Evolutionary conservation across 768 basidiomycete genomes (phyloP).

Genomic region (Leucocoprinus sp.): DNA sequence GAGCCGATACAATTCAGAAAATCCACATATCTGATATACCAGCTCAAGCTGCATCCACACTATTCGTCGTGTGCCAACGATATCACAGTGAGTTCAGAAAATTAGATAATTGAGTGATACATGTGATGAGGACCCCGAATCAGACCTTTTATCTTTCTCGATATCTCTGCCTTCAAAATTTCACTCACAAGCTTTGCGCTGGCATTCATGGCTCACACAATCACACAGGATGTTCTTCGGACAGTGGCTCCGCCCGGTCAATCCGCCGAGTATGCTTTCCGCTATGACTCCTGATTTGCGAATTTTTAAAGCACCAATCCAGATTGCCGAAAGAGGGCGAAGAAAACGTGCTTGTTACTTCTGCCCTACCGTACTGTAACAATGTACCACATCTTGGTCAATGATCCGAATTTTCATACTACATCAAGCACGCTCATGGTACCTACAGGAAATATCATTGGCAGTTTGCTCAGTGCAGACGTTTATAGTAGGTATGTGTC

Average conservation of each 20-base stretch:
- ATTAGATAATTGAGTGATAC: too few relatives aligned
- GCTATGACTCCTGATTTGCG: conserved; percentile 10
- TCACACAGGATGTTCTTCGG: conserved; percentile 46
- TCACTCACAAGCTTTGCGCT: too few relatives aligned
- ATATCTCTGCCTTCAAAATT: too few relatives aligned
- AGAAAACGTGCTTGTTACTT: conserved; percentile 85
- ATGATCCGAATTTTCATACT: conserved; percentile 14
- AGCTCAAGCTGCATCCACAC: too few relatives aligned
- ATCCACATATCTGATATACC: too few relatives aligned
- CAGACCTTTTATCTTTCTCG: too few relatives aligned
- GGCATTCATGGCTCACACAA: conserved; percentile 53
- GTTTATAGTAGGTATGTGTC: conserved; percentile 82
- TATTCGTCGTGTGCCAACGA: too few relatives aligned
- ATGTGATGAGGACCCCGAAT: too few relatives aligned
- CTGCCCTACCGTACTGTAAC: conserved; percentile 93
- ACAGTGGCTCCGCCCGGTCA: conserved; percentile 45
- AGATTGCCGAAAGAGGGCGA: conserved; percentile 78
- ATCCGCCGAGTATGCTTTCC: conserved; percentile 35
- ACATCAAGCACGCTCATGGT: neutral
- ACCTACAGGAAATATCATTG: conserved; percentile 74
- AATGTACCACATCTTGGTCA: conserved; percentile 93
- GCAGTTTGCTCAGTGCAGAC: conserved; percentile 94
- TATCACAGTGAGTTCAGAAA: too few relatives aligned
- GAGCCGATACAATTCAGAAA: too few relatives aligned
- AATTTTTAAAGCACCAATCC: neutral